Conservation (phyloP, 2,329 filamentous ascomycete genomes). For the Claviceps quebecensis region DNA sequence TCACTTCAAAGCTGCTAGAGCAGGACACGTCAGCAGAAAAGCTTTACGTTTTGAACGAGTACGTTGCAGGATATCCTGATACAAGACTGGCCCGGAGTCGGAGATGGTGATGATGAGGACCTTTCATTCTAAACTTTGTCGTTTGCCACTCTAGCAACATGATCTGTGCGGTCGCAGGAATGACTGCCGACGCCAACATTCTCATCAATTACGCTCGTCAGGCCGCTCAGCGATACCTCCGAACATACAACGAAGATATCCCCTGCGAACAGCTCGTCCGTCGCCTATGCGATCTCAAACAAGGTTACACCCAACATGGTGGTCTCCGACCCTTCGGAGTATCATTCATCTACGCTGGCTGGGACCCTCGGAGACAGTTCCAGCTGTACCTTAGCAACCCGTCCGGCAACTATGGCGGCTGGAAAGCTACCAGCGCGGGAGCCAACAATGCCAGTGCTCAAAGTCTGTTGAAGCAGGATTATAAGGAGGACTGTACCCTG, state of each 20-base stretch:
- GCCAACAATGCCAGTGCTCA: conserved; percentile 97
- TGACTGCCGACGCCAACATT: conserved; percentile 99
- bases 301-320: conserved; percentile 98
- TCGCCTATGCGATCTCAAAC: conserved; percentile 92
- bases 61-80: conserved; percentile 19
- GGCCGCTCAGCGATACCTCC: conserved; percentile 90
- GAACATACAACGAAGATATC: conserved; percentile 99
- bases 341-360: conserved; percentile 98
- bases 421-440: conserved; percentile 96
- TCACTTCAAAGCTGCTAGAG: conserved; percentile 96
- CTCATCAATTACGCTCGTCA: conserved; percentile 99
- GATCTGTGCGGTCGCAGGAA: conserved; percentile 97
- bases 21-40: conserved; percentile 99
- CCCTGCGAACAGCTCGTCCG: conserved; percentile 98
- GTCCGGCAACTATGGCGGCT: conserved; percentile 95
- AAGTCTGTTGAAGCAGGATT: conserved; percentile 95
- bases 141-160: conserved; percentile 59
- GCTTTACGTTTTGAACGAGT: conserved; percentile 99
- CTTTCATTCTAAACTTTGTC: neutral
- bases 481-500: conserved; percentile 94
- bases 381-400: conserved; percentile 99
- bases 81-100: neutral
- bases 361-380: conserved; percentile 91
- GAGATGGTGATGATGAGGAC: neutral
- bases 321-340: conserved; percentile 96